Conservation (phyloP, 2,329 filamentous ascomycete genomes). For the Capronia americana region DNA sequence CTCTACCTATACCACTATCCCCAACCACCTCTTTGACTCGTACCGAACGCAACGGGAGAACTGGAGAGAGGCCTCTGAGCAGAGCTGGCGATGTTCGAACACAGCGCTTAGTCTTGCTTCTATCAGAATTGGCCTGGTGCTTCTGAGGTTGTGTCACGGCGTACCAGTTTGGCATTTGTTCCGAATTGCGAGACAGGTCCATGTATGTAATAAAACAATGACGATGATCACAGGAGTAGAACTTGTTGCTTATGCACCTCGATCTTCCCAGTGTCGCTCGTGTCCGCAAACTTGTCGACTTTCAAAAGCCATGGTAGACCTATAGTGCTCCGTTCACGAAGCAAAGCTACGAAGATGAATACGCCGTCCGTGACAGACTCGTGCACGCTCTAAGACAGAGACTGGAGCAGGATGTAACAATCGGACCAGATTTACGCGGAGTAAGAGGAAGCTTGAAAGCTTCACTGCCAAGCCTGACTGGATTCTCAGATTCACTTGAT, state of each 20-base stretch:
- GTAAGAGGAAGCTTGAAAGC: too few species aligned
- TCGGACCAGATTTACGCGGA: too few species aligned
- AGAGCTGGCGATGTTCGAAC: slow-evolving; percentile 1
- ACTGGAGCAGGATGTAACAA: too few species aligned
- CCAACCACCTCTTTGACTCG: neutral
- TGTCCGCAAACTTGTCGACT: neutral
- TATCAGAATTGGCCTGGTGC: neutral
- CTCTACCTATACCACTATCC: neutral
- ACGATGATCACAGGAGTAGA: slow-evolving; percentile 16
- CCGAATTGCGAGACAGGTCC: slow-evolving; percentile 22
- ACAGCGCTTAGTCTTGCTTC: slow-evolving; percentile 2
- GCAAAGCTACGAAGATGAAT: neutral
- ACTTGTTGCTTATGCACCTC: neutral
- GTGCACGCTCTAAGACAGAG: too few species aligned
- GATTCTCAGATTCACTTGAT: slow-evolving; percentile 24
- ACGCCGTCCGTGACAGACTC: too few species aligned
- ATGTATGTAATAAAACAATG: slow-evolving; percentile 36
- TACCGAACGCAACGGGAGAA: neutral
- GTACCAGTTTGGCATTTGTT: slow-evolving; percentile 29
- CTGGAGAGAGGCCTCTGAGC: slow-evolving; percentile 1
- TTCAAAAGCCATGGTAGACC: too few species aligned
- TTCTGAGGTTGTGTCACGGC: slow-evolving; percentile 21
- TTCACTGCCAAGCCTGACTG: slow-evolving; percentile 11
- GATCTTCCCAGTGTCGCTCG: neutral
- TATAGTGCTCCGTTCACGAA: neutral